Evolutionary conservation across 306 rosid genomes (phyloP), one percentile per base, ranked within the genome.

Genomic region (Lupinus albus): DNA sequence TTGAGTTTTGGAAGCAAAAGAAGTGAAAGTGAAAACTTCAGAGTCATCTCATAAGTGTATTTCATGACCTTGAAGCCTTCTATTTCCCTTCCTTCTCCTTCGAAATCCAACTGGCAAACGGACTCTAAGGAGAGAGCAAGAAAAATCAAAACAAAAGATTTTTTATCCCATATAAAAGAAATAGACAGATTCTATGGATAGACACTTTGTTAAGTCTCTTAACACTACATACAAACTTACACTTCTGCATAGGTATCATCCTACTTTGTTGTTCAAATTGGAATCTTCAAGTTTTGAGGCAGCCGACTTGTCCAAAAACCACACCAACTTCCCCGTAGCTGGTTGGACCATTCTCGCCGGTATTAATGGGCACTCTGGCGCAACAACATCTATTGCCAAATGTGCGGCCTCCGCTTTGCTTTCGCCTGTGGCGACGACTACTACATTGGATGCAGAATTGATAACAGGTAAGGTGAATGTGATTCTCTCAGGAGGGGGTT

Each of bases 401-500:
- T 77, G 91, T n/a, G 80, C 88, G 9, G 95, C 88, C 71, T 94
- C 91, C 0, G 96, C 97, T 74, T 86, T 94, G 84, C 75, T 68
- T 38, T 88, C 95, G 5, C 92, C 87, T 0, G 89, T 78, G 60
- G 73, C 95, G 0, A 91, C 91, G 67, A 91, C 51, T 0, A 86
- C 96, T 12, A 94, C 96, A 20, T 88, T 88, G 77, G 99, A 85
- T 0, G 99, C 95, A 4, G 95, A 94, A 84, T 94, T 94, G 86
- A 94, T 88, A 68, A 94, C 99, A 0, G 97, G 97, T 82, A 94
- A 63, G 58, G 96, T 94, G 83, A 94, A 88, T 42, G 99, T 91
- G 82, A 94, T 91, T 61, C 99, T 84, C 86, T 94, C 99, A 0
- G 99, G 99, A 39, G 99, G 99, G 21, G 97, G 92, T 71, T 87